phyloP scores from a whole-genome alignment of 805 yeast species.

The Teunomyces kruisii region DNA sequence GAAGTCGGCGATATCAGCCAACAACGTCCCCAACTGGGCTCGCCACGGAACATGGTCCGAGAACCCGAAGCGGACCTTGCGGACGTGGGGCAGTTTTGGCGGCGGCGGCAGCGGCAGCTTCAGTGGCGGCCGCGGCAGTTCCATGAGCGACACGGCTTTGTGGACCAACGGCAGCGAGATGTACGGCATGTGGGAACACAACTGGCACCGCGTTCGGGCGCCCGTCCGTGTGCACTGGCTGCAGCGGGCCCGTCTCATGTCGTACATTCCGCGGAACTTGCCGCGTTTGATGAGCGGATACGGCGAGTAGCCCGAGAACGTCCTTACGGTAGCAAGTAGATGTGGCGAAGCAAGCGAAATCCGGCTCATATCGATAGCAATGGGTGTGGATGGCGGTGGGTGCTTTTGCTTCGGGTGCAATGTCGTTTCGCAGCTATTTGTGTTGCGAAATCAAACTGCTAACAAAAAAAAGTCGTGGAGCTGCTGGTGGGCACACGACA shows the following conservation, averaged over 20 bases:
- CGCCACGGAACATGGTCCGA: neutral
- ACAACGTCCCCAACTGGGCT: slow-evolving; percentile 2
- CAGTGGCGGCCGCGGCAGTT: neutral
- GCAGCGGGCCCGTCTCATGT: slow-evolving; percentile 24
- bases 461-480: neutral
- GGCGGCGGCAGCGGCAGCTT: no score
- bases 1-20: slow-evolving; percentile 4
- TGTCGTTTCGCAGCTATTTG: slow-evolving; percentile 2
- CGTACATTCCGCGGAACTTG: slow-evolving; percentile 23
- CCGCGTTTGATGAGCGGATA: slow-evolving; percentile 14
- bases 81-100: neutral
- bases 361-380: neutral
- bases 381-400: neutral
- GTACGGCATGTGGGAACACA: slow-evolving; percentile 9
- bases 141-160: neutral
- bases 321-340: neutral
- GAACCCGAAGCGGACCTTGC: neutral
- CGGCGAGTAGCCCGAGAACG: neutral
- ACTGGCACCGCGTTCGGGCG: neutral
- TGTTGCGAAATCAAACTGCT: neutral
- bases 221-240: slow-evolving; percentile 2
- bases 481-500: neutral
- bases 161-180: slow-evolving; percentile 8
- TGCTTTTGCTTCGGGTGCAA: no score
- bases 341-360: neutral